These are phyloP conservation scores for Dicorynia guianensis DNA, from an alignment of 306 rosid genomes.

Conservation along the genomic window DNA sequence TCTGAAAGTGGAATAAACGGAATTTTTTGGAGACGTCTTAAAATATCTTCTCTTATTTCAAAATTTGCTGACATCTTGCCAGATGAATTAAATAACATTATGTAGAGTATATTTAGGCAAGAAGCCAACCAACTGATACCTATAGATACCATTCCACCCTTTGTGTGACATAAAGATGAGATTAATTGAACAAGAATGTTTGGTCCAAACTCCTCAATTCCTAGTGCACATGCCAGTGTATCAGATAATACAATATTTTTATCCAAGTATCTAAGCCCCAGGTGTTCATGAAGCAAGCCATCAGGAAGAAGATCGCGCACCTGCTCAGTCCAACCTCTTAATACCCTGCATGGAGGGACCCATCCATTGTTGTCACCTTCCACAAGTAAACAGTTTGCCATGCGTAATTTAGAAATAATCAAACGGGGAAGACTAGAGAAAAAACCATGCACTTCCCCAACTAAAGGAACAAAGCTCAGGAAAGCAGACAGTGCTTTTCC, in stretches of 20 bases:
- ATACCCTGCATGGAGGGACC: slow-evolving; percentile 88
- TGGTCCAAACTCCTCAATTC: slow-evolving; percentile 88
- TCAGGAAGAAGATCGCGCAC: slow-evolving; percentile 72
- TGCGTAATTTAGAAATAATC: slow-evolving; percentile 75
- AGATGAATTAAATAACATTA: slow-evolving; percentile 56
- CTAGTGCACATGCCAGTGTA: slow-evolving; percentile 72
- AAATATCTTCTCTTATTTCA: slow-evolving; percentile 55
- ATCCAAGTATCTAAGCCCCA: slow-evolving; percentile 87
- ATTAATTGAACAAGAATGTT: slow-evolving; percentile 66
- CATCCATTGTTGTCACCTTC: slow-evolving; percentile 72
- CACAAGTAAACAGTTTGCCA: slow-evolving; percentile 78
- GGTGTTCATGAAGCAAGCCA: slow-evolving; percentile 66
- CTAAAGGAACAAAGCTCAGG: slow-evolving; percentile 91
- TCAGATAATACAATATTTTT: slow-evolving; percentile 67
- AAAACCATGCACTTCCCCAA: slow-evolving; percentile 95
- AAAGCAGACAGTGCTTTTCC: slow-evolving; percentile 90
- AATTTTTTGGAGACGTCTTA: slow-evolving; percentile 55
- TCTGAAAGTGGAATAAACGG: slow-evolving; percentile 90
- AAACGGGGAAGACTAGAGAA: slow-evolving; percentile 86
- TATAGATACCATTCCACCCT: slow-evolving; percentile 60
- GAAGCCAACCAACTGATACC: slow-evolving; percentile 81
- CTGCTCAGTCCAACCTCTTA: slow-evolving; percentile 91
- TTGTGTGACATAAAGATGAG: slow-evolving; percentile 57
- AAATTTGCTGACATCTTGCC: slow-evolving; percentile 45
- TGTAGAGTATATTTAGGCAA: slow-evolving; percentile 64